Percentiles rank a stretch among this genome's conserved stretches.
Conservation (phyloP, 1,284 basidiomycete genomes). For the Puccinia sorghi region DNA sequence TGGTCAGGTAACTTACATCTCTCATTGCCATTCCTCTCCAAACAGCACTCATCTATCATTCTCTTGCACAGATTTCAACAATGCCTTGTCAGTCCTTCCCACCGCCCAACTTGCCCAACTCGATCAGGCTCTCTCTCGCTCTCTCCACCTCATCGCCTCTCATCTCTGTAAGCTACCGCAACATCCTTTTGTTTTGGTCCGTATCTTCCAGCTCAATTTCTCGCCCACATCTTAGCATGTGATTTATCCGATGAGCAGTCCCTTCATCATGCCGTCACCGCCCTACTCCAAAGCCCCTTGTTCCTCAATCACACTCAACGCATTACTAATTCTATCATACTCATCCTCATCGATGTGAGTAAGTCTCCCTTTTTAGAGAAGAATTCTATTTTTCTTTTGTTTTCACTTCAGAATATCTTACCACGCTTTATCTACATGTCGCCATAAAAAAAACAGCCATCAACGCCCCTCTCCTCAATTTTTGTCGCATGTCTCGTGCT, state of each 20-base stretch:
- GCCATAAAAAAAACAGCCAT: constrained; percentile 13
- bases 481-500: constrained; percentile 28
- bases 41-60: no score
- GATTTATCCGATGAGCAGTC: constrained; percentile 28
- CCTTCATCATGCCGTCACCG: constrained; percentile 25
- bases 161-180: constrained; percentile 10
- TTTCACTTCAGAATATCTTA: neutral
- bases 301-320: constrained; percentile 24
- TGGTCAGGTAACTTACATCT: constrained; percentile 3
- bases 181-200: neutral
- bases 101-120: constrained; percentile 6
- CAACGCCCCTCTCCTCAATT: constrained; percentile 4
- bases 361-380: neutral
- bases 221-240: neutral
- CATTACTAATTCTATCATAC: constrained; percentile 17
- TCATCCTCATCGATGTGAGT: constrained; percentile 32
- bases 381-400: neutral
- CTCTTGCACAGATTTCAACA: neutral
- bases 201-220: neutral
- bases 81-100: neutral
- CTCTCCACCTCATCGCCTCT: constrained; percentile 6
- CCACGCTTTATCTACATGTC: neutral
- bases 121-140: constrained; percentile 12
- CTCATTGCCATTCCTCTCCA: neutral
- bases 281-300: constrained; percentile 21